phyloP scores from a whole-genome alignment of 257 asterid species.

The Solanum sitiens region DNA sequence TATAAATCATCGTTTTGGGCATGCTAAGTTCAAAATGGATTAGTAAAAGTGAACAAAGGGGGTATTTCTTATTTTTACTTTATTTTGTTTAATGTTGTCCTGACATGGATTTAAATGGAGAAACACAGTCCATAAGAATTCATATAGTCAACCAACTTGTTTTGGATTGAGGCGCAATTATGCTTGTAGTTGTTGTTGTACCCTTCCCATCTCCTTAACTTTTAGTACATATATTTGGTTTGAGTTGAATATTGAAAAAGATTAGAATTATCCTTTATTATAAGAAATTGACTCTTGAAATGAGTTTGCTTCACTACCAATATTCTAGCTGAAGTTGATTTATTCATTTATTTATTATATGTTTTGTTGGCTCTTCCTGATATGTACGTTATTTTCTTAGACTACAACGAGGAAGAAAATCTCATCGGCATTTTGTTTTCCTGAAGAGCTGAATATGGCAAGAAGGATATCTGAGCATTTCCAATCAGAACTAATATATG shows the following conservation, averaged over 20 bases:
- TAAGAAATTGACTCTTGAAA: neutral
- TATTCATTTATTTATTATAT: neutral
- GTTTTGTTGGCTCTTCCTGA: conserved; percentile 12
- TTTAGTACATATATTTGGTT: neutral
- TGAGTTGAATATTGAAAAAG: neutral
- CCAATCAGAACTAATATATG: conserved; percentile 51
- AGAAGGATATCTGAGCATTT: conserved; percentile 53
- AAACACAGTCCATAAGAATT: neutral
- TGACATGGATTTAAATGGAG: neutral
- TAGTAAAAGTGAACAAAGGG: neutral
- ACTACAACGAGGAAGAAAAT: conserved; percentile 89
- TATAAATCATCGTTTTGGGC: neutral
- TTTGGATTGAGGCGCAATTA: neutral
- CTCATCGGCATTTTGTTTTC: conserved; percentile 79
- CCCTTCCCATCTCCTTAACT: neutral
- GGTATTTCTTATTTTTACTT: neutral
- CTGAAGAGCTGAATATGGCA: conserved; percentile 71
- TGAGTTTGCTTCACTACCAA: neutral
- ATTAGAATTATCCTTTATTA: neutral
- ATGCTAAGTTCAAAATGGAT: neutral
- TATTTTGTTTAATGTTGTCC: neutral
- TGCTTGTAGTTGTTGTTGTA: neutral
- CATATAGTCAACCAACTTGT: neutral
- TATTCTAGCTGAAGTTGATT: neutral
- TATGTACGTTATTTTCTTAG: conserved; percentile 36